Evolutionary conservation across 352 stramenopile genomes (phyloP), one percentile per base, ranked within the genome.

Genomic region (Phytophthora syringae): DNA sequence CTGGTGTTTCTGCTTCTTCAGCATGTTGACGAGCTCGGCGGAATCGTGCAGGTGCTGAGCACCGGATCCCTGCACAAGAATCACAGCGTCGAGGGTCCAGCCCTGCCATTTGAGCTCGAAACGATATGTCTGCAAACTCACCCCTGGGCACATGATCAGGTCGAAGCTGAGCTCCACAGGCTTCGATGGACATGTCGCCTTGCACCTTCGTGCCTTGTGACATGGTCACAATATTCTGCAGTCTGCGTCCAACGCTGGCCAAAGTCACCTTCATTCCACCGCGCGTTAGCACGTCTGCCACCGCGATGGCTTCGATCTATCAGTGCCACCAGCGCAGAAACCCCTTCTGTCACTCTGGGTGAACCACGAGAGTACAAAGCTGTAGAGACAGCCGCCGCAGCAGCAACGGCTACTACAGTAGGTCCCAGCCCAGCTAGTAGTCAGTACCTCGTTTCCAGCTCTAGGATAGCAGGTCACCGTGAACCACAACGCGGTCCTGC

Each of bases 291-390:
- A 92, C 84, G 42, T 93, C 84, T 10, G 81, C 70, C 11, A 91
- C 64, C 24, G 79, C 80, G 45, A 89, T 73, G 15, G 80, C 82
- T 65, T 93, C 84, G 62, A 92, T 90, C 57, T 93, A 80, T 93
- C 84, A 28, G 65, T 92, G n/a, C 80, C 84, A 52, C 90, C 80
- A 9, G 84, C 84, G n/a, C n/a, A n/a, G n/a, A n/a, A n/a, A n/a
- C n/a, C n/a, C n/a, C n/a, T n/a, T n/a, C n/a, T n/a, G n/a, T n/a
- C n/a, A n/a, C n/a, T n/a, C n/a, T n/a, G n/a, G n/a, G n/a, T n/a
- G n/a, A n/a, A n/a, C n/a, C n/a, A n/a, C n/a, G n/a, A n/a, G n/a
- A n/a, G n/a, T n/a, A n/a, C n/a, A n/a, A n/a, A n/a, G n/a, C n/a
- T n/a, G n/a, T n/a, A n/a, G n/a, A n/a, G n/a, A n/a, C n/a, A n/a